These are phyloP conservation scores for Mikania micrantha DNA, from an alignment of 129 eudicot species.

Conservation along the genomic window DNA sequence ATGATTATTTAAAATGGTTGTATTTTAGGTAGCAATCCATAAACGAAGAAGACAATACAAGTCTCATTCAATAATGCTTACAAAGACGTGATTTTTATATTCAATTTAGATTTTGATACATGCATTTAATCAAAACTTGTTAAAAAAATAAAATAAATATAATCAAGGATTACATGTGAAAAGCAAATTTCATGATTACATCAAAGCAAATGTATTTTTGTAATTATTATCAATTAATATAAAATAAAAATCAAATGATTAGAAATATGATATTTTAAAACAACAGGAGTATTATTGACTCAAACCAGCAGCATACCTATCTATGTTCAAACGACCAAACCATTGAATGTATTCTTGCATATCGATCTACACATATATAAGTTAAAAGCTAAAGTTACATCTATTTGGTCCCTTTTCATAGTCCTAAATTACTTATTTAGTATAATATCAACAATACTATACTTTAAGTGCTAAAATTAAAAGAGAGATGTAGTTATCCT, in stretches of 20 bases:
- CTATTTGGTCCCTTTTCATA: no score
- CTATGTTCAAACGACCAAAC: neutral
- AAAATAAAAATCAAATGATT: no score
- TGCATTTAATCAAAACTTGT: no score
- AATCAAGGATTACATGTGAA: neutral
- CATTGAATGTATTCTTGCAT: neutral
- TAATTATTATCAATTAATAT: neutral
- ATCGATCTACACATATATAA: no score
- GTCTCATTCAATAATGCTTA: neutral
- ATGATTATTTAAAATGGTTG: neutral
- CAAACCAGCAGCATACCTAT: neutral
- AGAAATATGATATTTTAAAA: no score
- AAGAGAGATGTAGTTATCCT: no score
- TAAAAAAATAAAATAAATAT: no score
- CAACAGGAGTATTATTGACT: neutral
- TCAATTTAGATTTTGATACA: neutral
- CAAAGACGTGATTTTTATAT: neutral
- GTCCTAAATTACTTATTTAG: no score
- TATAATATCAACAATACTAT: no score
- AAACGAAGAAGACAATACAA: neutral
- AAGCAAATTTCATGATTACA: neutral
- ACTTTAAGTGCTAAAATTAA: no score
- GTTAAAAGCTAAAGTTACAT: no score
- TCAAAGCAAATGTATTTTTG: neutral
- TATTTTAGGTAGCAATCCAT: constrained; percentile 11